phyloP scores from a whole-genome alignment of 768 basidiomycete species.

The Russula virescens region DNA sequence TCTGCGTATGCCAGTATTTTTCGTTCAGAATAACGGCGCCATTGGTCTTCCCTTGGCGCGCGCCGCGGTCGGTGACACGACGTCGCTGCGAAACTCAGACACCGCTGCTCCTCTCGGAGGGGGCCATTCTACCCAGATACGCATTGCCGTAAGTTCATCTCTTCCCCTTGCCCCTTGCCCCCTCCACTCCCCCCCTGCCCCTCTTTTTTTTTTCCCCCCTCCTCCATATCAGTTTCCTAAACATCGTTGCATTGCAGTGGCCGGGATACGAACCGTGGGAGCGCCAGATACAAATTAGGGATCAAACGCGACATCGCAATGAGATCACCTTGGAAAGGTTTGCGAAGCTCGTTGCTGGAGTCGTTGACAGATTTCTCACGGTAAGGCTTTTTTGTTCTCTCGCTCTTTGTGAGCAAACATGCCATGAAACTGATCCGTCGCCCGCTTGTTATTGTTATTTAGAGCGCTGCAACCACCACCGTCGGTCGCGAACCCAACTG shows the following conservation, averaged over 20 bases:
- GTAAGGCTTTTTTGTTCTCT: background rate
- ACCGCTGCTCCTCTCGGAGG: constrained; percentile 13
- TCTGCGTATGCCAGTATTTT: constrained; percentile 20
- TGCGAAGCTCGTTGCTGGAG: constrained; percentile 17
- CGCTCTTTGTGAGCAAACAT: too few relatives aligned
- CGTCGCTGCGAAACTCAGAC: background rate
- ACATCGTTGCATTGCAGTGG: constrained; percentile 6
- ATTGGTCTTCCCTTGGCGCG: constrained; percentile 10
- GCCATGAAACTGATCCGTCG: too few relatives aligned
- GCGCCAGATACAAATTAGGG: constrained; percentile 20
- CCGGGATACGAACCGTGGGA: constrained; percentile 19
- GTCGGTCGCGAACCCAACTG: background rate
- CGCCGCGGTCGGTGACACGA: constrained; percentile 3
- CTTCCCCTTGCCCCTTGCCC: background rate
- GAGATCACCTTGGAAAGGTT: constrained; percentile 20
- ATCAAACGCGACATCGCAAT: constrained; percentile 20
- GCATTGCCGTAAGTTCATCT: constrained; percentile 6
- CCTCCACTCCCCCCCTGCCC: background rate
- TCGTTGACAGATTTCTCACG: constrained; percentile 20
- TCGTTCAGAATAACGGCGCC: constrained; percentile 10
- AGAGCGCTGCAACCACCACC: background rate
- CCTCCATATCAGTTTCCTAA: background rate
- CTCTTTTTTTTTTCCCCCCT: background rate
- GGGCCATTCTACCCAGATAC: constrained; percentile 18
- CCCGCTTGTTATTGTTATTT: background rate